A percentile compares a stretch with the other conserved stretches of the same genome.
Evolutionary conservation across 2,329 filamentous ascomycete genomes (phyloP).

Genomic region (Cladosporium sp.): DNA sequence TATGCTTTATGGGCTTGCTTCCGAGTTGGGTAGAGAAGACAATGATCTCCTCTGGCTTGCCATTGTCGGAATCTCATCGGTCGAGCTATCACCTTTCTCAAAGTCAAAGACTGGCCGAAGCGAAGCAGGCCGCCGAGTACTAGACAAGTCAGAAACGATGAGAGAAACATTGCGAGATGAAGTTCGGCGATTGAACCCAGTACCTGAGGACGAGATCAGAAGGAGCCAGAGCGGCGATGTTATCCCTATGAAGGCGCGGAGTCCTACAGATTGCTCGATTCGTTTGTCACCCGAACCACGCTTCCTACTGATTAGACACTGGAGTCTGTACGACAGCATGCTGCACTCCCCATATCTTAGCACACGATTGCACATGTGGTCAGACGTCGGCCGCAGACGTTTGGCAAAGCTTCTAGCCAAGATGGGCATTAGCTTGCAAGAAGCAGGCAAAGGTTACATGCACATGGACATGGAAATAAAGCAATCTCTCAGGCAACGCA

Average conservation of each 20-base stretch:
- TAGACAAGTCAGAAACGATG: slow-evolving; percentile 71
- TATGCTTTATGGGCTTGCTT: slow-evolving; percentile 89
- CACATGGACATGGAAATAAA: slow-evolving; percentile 99
- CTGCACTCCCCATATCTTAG: slow-evolving; percentile 93
- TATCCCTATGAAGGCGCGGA: slow-evolving; percentile 82
- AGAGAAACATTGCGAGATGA: slow-evolving; percentile 85
- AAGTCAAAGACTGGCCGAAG: slow-evolving; percentile 56
- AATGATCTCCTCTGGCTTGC: slow-evolving; percentile 94
- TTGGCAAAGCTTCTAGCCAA: slow-evolving; percentile 93
- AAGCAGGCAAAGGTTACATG: slow-evolving; percentile 92
- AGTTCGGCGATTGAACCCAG: slow-evolving; percentile 86
- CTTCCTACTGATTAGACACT: slow-evolving; percentile 88
- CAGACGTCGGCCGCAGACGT: slow-evolving; percentile 78
- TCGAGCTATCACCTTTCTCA: slow-evolving; percentile 61
- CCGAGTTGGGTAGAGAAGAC: slow-evolving; percentile 90
- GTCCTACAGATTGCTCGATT: slow-evolving; percentile 87
- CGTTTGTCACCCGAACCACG: slow-evolving; percentile 88
- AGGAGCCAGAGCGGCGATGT: slow-evolving; percentile 66
- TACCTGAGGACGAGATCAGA: slow-evolving; percentile 49
- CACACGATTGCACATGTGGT: slow-evolving; percentile 89
- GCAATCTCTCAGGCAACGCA: slow-evolving; percentile 73
- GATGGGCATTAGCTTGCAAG: slow-evolving; percentile 91
- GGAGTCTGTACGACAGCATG: slow-evolving; percentile 98
- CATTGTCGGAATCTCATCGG: slow-evolving; percentile 90
- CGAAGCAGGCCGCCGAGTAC: slow-evolving; percentile 46